These are phyloP conservation scores for Prototheca cutis DNA, from an alignment of 163 green algal species.

Conservation along the genomic window DNA sequence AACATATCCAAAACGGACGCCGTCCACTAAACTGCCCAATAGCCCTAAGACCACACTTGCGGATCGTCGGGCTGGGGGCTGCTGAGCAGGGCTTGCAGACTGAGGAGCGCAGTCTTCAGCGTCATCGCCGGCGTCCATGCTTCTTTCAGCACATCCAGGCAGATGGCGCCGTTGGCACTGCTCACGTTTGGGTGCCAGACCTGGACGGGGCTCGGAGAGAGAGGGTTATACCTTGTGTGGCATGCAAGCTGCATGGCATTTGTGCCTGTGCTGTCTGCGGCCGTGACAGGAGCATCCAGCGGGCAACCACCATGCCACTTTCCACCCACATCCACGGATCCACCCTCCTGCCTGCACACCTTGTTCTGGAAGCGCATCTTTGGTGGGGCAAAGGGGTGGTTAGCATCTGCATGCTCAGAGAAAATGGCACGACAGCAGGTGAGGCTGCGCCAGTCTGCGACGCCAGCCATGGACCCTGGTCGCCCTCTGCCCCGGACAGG, in stretches of 20 bases:
- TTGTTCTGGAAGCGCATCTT: conserved; percentile 88
- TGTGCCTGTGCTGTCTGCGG: not conserved
- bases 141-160: conserved; percentile 79
- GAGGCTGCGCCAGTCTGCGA: not conserved
- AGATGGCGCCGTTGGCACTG: conserved; percentile 80
- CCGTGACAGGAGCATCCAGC: not conserved
- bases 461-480: not conserved
- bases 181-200: conserved; percentile 87
- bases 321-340: too few relatives aligned
- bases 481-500: not conserved
- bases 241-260: not conserved
- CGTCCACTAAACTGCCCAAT: too few relatives aligned
- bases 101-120: conserved; percentile 85
- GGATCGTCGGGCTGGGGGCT: conserved; percentile 76
- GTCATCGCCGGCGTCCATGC: conserved; percentile 86
- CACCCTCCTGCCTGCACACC: conserved; percentile 39
- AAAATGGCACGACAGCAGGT: not conserved
- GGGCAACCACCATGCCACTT: too few relatives aligned
- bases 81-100: conserved; percentile 72
- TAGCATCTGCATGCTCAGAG: conserved; percentile 31
- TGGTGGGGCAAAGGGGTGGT: conserved; percentile 84
- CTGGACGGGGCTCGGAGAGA: not conserved
- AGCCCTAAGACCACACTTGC: conserved; percentile 29
- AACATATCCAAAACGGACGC: too few relatives aligned
- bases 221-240: not conserved